Percentiles rank a stretch among this genome's conserved stretches.
Conservation (phyloP, 257 asterid genomes). For the Solanum infundibuliforme region DNA sequence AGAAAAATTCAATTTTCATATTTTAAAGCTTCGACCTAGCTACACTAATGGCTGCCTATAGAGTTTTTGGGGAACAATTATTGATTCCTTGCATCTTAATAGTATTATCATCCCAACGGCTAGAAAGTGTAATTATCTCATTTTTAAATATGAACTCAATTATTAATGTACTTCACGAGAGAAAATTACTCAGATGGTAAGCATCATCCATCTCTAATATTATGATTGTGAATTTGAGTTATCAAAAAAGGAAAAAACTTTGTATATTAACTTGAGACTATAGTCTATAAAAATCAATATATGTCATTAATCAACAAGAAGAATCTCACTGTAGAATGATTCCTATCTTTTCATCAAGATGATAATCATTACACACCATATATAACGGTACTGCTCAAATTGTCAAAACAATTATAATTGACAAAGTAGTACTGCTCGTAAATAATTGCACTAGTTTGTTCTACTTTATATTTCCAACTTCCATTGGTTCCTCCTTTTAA, state of each 20-base stretch:
- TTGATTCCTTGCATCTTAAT: not conserved
- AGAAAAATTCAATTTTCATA: too few relatives aligned
- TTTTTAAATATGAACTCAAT: not conserved
- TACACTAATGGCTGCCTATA: not conserved
- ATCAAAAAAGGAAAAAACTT: too few relatives aligned
- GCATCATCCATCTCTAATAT: not conserved
- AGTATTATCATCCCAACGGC: too few relatives aligned
- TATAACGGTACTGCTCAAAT: not conserved
- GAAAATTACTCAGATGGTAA: too few relatives aligned
- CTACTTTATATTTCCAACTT: not conserved
- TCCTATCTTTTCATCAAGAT: not conserved
- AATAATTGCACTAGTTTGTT: not conserved
- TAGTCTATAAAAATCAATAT: not conserved
- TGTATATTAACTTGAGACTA: too few relatives aligned
- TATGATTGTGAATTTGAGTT: too few relatives aligned
- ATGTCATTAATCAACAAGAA: not conserved
- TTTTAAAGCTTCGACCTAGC: not conserved
- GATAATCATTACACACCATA: not conserved
- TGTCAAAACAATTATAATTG: not conserved
- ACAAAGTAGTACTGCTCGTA: not conserved
- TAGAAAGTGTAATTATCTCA: not conserved
- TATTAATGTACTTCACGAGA: not conserved
- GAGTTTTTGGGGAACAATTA: not conserved
- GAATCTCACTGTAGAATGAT: not conserved
- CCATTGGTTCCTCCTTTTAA: not conserved